These are phyloP conservation scores for Candida tammaniensis DNA, from an alignment of 805 yeast species.

Conservation along the genomic window DNA sequence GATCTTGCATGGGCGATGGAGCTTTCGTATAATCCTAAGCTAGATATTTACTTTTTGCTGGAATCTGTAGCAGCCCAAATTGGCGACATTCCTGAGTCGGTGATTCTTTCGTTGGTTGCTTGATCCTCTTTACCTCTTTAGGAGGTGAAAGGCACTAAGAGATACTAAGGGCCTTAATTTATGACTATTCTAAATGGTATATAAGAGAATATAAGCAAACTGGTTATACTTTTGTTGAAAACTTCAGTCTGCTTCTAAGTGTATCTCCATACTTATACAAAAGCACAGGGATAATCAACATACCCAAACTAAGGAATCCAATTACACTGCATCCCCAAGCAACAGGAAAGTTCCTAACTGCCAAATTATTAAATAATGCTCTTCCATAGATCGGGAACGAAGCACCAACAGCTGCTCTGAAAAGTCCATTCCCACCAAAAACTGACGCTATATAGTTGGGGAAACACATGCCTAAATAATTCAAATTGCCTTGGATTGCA, in stretches of 20 bases:
- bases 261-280: background rate
- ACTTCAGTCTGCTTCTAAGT: constrained; percentile 1
- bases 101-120: too few relatives aligned
- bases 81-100: constrained; percentile 1
- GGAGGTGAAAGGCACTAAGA: too few relatives aligned
- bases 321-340: constrained; percentile 64
- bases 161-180: too few relatives aligned
- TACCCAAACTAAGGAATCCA: constrained; percentile 62
- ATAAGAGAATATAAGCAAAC: too few relatives aligned
- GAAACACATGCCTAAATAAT: constrained; percentile 48
- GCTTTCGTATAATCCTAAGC: constrained; percentile 3
- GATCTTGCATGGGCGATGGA: background rate
- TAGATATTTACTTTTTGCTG: constrained; percentile 2
- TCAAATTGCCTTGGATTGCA: constrained; percentile 48
- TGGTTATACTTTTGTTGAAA: too few relatives aligned
- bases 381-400: constrained; percentile 62
- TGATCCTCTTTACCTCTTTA: too few relatives aligned
- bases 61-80: background rate
- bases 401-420: constrained; percentile 50
- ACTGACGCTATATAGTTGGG: constrained; percentile 53
- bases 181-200: too few relatives aligned
- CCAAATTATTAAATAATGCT: constrained; percentile 52
- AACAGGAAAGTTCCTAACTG: constrained; percentile 48
- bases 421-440: constrained; percentile 52
- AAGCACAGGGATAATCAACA: constrained; percentile 23